Percentiles rank a stretch among this genome's conserved stretches.
Conservation (phyloP, 345 rosid species). For the Gossypium turneri region DNA sequence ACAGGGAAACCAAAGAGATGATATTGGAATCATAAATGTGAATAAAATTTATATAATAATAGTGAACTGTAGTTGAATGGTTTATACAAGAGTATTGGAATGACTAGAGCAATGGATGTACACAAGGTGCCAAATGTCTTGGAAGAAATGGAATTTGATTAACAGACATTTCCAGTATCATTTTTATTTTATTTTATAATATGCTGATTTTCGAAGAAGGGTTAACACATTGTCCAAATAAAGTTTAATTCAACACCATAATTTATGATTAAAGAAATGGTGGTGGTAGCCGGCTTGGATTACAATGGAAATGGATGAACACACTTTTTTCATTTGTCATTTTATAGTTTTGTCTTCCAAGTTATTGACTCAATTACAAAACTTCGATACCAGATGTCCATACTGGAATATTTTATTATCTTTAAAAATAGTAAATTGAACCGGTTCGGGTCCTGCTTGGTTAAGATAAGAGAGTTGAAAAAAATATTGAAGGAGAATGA, state of each 20-base stretch:
- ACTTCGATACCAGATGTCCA: neutral
- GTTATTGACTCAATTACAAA: neutral
- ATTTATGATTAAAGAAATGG: neutral
- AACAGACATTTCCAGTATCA: neutral
- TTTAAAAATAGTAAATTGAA: no score
- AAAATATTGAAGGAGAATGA: no score
- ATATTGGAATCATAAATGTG: neutral
- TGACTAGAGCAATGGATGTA: conserved; percentile 9
- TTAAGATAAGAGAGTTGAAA: no score
- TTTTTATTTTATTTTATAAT: neutral
- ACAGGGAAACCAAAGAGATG: neutral
- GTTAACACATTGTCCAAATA: neutral
- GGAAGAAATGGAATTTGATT: neutral
- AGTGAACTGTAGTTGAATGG: neutral
- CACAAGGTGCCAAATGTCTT: conserved; percentile 25
- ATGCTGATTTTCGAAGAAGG: neutral
- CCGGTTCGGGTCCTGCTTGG: no score
- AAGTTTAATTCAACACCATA: neutral
- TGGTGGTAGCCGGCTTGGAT: conserved; percentile 21
- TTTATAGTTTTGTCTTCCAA: neutral
- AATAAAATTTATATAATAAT: neutral
- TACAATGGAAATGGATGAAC: neutral
- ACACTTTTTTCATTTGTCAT: neutral
- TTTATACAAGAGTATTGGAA: neutral
- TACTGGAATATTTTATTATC: neutral